Evolutionary conservation across 306 rosid genomes (phyloP), one percentile per base, ranked within the genome.

Genomic region (Benincasa hispida): DNA sequence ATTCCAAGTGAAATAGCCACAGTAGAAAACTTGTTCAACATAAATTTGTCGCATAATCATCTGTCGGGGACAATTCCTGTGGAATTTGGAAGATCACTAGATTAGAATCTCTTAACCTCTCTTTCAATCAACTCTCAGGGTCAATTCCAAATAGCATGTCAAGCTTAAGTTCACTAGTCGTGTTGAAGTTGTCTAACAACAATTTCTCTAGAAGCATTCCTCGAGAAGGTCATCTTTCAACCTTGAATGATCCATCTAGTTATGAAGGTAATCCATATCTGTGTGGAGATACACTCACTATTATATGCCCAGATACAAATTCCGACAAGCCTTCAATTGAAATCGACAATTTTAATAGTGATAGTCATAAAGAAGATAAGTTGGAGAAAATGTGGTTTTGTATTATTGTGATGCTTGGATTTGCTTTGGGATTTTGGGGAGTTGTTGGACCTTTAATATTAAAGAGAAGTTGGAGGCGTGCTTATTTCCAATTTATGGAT

Each of bases 391-490:
- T 50, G 35, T 74, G 42, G 82, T 61, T 80, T 50, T 73, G 25
- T 51, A 60, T 75, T 18, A 22, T 39, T 9, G 14, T 62, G 17
- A 11, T 24, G 5, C 25, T 18, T 15, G 82, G 79, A 48, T 79
- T 55, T 63, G 67, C 21, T 24, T 14, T 35, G 17, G 79, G 79
- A 10, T 79, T 79, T 18, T 61, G 66, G 82, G 79, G 28, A 47
- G 65, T 79, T 27, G 37, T 72, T n/a, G 78, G 74, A 35, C 30
- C 28, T 51, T 19, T 79, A 6, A 14, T 74, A 3, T n/a, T 74
- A 42, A 79, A 79, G 28, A 73, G 34, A 18, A 34, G 58, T 11
- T 79, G 79, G 82, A 74, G 82, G 10, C 27, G 14, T 34, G 78
- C 79, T 32, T 72, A 22, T 48, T 60, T 79, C 73, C 19, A 58